Percentiles rank a stretch among this genome's conserved stretches.
Evolutionary conservation across 257 asterid species (phyloP).

Genomic region (Plantago major): DNA sequence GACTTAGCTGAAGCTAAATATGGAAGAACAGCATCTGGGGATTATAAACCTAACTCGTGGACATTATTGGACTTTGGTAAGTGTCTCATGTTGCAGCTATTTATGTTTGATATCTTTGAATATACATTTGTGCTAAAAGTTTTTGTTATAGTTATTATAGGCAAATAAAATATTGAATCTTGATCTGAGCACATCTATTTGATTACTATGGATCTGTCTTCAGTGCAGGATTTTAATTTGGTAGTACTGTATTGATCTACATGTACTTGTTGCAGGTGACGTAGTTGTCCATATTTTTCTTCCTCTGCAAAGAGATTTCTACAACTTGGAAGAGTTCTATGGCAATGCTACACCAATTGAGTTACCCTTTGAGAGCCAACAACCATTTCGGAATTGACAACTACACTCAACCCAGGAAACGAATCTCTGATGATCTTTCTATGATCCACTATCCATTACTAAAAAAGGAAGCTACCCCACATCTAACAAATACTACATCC

Average conservation of each 20-base stretch:
- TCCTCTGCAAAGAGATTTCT: conserved; percentile 72
- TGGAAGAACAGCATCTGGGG: conserved; percentile 81
- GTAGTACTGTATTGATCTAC: background rate
- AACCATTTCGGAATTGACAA: conserved; percentile 37
- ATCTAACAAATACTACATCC: no score
- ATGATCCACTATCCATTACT: background rate
- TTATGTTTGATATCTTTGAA: no score
- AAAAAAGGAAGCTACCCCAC: no score
- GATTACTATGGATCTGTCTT: no score
- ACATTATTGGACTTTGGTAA: conserved; percentile 91
- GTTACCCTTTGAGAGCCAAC: conserved; percentile 73
- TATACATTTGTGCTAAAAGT: no score
- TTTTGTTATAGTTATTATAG: no score
- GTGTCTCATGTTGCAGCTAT: conserved; percentile 17
- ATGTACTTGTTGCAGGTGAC: conserved; percentile 57
- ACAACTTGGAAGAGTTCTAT: conserved; percentile 93
- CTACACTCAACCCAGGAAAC: background rate
- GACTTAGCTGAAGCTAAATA: conserved; percentile 77
- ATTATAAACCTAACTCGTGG: conserved; percentile 90
- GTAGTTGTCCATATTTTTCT: conserved; percentile 94
- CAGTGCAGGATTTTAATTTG: background rate
- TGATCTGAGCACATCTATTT: no score
- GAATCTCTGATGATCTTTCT: conserved; percentile 1
- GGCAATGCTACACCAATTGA: conserved; percentile 75
- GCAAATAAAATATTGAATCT: no score